Base-by-base conservation (phyloP, 768 basidiomycete species). In the Leccinum subgranulosum region DNA sequence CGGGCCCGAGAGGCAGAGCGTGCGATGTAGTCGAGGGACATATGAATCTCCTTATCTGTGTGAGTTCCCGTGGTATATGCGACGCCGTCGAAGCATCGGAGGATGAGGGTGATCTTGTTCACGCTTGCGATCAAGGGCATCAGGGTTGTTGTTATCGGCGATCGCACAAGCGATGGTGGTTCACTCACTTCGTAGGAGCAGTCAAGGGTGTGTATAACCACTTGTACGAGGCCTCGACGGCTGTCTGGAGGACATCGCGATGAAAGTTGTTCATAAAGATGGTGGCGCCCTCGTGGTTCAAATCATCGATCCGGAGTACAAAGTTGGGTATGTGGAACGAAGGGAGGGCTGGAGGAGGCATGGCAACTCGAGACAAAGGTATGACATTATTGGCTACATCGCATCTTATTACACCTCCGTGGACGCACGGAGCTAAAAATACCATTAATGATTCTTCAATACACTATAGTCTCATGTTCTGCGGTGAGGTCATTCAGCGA, bases 31-130 rank as follows among this genome's bases (percentile, higher is more conserved):
- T 85, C 77, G 23, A 87, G 78, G 7, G 88, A 86, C 50, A 90
- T 78, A 65, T 89, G 84, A 29, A 92, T 85, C 72, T 91, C 86
- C 74, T 92, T 92, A 69, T 84, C 76, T 2, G 72, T 63, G n/a
- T 69, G 61, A 0, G 76, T 75, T 54, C 88, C 88, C 36, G 66
- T 76, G 0, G 89, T 87, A 69, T 88, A 77, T 31, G 90, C 90
- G 10, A 90, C 83, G 31, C 88, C 89, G 19, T 79, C 77, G 80
- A 90, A 87, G 31, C 81, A 70, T 17, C 84, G 80, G 43, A 90
- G 77, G 56, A 88, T 78, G 51, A 90, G 81, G 1, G 74, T 67
- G 61, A 90, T 79, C 31, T 73, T 70, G 55, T 79, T 59, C 2
- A 88, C 83, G 55, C 84, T 86, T 39, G 51, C 33, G 17, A 23